These are phyloP conservation scores for Didymella pomorum DNA, from an alignment of 2,329 filamentous ascomycete genomes.

Conservation along the genomic window DNA sequence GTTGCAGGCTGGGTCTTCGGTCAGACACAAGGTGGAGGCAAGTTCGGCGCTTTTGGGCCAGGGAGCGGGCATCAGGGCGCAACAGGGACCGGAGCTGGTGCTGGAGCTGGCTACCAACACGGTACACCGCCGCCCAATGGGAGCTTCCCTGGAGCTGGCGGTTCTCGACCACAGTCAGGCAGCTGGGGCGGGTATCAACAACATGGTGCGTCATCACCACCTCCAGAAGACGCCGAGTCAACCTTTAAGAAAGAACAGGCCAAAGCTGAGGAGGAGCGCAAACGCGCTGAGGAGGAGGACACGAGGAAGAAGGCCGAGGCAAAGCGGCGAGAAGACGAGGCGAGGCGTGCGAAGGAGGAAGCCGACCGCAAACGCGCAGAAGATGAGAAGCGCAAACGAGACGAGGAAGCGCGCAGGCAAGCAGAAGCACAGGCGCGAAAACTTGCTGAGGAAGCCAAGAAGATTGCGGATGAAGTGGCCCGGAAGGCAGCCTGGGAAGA, in stretches of 20 bases:
- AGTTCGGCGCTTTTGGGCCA: slow-evolving; percentile 39
- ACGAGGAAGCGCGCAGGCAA: slow-evolving; percentile 39
- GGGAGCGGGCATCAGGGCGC: slow-evolving; percentile 42
- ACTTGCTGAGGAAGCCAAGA: slow-evolving; percentile 55
- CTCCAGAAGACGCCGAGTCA: slow-evolving; percentile 41
- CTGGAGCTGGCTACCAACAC: slow-evolving; percentile 42
- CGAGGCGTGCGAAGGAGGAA: slow-evolving; percentile 51
- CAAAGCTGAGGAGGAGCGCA: slow-evolving; percentile 59
- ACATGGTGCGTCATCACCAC: slow-evolving; percentile 41
- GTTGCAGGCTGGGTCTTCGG: slow-evolving; percentile 81
- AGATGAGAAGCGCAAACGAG: slow-evolving; percentile 38
- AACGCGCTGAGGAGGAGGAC: slow-evolving; percentile 65
- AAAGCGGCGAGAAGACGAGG: slow-evolving; percentile 44
- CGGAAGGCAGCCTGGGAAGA: slow-evolving; percentile 56
- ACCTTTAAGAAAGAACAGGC: slow-evolving; percentile 53
- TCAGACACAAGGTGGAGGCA: slow-evolving; percentile 65
- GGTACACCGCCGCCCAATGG: slow-evolving; percentile 44
- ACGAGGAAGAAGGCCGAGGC: slow-evolving; percentile 54
- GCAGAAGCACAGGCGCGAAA: slow-evolving; percentile 48
- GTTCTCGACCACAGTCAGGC: slow-evolving; percentile 43
- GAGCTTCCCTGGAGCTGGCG: slow-evolving; percentile 44
- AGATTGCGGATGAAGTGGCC: slow-evolving; percentile 54
- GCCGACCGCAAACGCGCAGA: slow-evolving; percentile 51
- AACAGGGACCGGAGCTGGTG: slow-evolving; percentile 47
- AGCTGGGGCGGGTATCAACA: slow-evolving; percentile 40